phyloP scores from a whole-genome alignment of 2,329 filamentous ascomycete species.

The Delphinella strobiligena region DNA sequence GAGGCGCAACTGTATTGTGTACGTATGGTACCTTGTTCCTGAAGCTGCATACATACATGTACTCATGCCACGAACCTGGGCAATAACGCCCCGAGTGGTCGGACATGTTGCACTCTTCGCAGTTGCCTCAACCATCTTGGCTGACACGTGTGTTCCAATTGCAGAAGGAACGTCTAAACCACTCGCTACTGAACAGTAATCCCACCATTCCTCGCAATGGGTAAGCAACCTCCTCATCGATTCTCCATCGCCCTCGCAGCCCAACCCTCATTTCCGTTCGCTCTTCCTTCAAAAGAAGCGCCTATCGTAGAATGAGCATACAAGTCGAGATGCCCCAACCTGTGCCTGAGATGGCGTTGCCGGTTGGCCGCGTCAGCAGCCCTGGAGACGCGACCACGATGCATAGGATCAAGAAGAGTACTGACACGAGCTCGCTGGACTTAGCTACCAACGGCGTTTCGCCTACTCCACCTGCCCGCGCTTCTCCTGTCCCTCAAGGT shows the following conservation, averaged over 20 bases:
- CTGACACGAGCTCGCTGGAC: conserved; percentile 9
- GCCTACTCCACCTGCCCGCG: conserved; percentile 31
- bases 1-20: neutral
- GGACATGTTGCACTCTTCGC: neutral
- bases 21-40: neutral
- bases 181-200: neutral
- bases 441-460: conserved; percentile 34
- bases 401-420: conserved; percentile 5
- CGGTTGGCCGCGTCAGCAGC: conserved; percentile 3
- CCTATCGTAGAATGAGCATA: conserved; percentile 1
- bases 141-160: conserved; percentile 6
- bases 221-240: conserved; percentile 8
- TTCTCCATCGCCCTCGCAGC: conserved; percentile 1
- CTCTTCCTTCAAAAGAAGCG: neutral
- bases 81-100: neutral
- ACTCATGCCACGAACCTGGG: neutral
- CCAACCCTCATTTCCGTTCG: neutral
- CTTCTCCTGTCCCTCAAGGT: conserved; percentile 33
- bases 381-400: conserved; percentile 2
- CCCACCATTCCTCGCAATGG: conserved; percentile 5
- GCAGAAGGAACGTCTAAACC: conserved; percentile 6
- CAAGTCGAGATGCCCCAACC: conserved; percentile 1
- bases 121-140: neutral
- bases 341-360: conserved; percentile 4
- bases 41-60: neutral